Conservation (phyloP, 805 yeast species). For the Candida maltosa region DNA sequence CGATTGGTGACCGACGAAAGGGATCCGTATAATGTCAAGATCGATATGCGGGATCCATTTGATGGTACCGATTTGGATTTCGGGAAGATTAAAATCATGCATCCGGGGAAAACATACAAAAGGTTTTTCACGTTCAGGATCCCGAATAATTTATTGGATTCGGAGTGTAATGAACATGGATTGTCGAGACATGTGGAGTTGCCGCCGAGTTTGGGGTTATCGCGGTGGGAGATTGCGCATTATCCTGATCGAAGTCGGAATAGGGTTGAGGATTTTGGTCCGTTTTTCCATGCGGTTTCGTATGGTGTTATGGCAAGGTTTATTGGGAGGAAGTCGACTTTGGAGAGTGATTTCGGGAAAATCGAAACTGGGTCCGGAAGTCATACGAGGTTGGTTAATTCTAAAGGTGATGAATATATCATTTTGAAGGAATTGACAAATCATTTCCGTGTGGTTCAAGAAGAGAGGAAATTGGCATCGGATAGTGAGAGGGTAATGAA, state of each 20-base stretch:
- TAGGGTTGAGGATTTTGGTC: slow-evolving; percentile 24
- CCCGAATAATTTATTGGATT: slow-evolving; percentile 32
- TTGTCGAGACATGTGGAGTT: slow-evolving; percentile 26
- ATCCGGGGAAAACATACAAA: slow-evolving; percentile 24
- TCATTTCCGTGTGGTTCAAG: slow-evolving; percentile 24
- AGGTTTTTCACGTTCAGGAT: slow-evolving; percentile 39
- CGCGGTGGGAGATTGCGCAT: slow-evolving; percentile 11
- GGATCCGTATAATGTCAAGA: slow-evolving; percentile 13
- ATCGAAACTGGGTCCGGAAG: slow-evolving; percentile 8
- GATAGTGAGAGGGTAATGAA: slow-evolving; percentile 14
- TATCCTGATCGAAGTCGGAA: slow-evolving; percentile 4
- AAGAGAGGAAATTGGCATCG: slow-evolving; percentile 10
- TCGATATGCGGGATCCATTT: slow-evolving; percentile 16
- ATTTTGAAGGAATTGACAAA: slow-evolving; percentile 29
- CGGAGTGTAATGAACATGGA: slow-evolving; percentile 31
- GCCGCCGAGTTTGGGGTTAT: slow-evolving; percentile 31
- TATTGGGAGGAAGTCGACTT: slow-evolving; percentile 32
- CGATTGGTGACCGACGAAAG: slow-evolving; percentile 24
- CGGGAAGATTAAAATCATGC: slow-evolving; percentile 9
- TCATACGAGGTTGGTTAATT: slow-evolving; percentile 24
- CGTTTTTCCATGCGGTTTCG: slow-evolving; percentile 19
- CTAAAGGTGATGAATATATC: slow-evolving; percentile 36
- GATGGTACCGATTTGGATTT: slow-evolving; percentile 23
- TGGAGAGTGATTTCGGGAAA: slow-evolving; percentile 15
- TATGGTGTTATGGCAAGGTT: slow-evolving; percentile 34